phyloP scores from a whole-genome alignment of 352 stramenopile genomes.

The Globisporangium mamillatum region DNA sequence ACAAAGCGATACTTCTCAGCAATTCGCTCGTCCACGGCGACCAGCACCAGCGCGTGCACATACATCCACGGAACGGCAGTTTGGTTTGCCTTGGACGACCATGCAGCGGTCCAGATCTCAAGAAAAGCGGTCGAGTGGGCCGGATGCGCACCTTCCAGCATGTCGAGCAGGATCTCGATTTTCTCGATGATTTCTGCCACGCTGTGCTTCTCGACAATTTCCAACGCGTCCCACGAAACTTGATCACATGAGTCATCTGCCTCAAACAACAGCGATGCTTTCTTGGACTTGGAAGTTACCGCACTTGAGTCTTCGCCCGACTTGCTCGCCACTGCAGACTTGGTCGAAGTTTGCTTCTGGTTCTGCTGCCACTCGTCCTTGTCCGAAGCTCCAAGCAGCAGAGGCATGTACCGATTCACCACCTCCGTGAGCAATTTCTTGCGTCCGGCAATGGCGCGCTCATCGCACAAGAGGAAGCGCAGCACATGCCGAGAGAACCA shows the following conservation, averaged over 20 bases:
- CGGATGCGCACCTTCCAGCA: constrained; percentile 10
- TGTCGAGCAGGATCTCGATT: constrained; percentile 17
- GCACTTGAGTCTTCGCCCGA: neutral
- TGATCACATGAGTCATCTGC: constrained; percentile 1
- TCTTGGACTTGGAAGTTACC: neutral
- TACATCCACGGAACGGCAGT: constrained; percentile 42
- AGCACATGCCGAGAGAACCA: constrained; percentile 78
- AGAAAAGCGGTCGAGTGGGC: constrained; percentile 32
- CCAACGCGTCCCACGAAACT: constrained; percentile 11
- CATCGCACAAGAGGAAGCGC: constrained; percentile 41
- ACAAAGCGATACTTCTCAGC: constrained; percentile 12
- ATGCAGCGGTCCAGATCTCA: constrained; percentile 41
- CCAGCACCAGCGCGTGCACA: constrained; percentile 29
- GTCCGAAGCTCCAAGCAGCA: constrained; percentile 46
- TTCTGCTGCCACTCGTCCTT: constrained; percentile 24
- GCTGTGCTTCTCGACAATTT: constrained; percentile 23
- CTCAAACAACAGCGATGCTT: neutral
- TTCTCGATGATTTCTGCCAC: constrained; percentile 22
- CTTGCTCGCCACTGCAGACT: neutral
- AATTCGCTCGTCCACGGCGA: constrained; percentile 6
- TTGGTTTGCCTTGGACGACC: constrained; percentile 24
- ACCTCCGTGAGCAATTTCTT: constrained; percentile 31
- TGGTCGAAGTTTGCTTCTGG: constrained; percentile 17
- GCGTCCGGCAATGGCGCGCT: constrained; percentile 27
- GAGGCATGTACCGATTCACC: constrained; percentile 36